A percentile compares a stretch with the other conserved stretches of the same genome.
These are phyloP conservation scores for Rhizodiscina lignyota DNA, from an alignment of 495 filamentous ascomycete species.

Conservation along the genomic window DNA sequence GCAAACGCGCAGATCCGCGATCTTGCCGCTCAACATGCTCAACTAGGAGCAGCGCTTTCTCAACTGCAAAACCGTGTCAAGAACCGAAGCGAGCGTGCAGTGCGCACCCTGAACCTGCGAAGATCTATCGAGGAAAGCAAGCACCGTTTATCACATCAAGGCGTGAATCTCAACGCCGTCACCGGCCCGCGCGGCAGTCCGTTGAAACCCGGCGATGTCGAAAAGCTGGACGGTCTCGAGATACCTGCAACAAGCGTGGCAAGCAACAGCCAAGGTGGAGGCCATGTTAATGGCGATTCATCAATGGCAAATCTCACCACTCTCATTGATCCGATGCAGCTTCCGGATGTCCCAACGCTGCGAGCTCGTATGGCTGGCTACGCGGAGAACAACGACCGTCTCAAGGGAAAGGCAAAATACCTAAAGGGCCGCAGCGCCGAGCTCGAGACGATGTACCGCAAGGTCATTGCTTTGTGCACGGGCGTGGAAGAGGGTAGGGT, in stretches of 20 bases:
- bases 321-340: too few species aligned
- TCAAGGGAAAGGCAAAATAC: constrained; percentile 27
- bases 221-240: too few species aligned
- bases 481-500: constrained; percentile 44
- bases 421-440: constrained; percentile 47
- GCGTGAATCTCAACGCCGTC: too few species aligned
- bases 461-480: constrained; percentile 53
- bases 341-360: constrained; percentile 18
- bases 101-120: constrained; percentile 43
- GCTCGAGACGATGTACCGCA: constrained; percentile 51
- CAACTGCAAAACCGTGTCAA: too few species aligned
- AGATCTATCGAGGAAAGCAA: constrained; percentile 36
- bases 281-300: too few species aligned
- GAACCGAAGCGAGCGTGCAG: constrained; percentile 57
- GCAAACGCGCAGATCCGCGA: constrained; percentile 64
- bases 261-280: too few species aligned
- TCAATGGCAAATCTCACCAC: too few species aligned
- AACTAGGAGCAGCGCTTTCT: constrained; percentile 56
- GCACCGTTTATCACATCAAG: too few species aligned
- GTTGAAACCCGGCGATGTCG: too few species aligned
- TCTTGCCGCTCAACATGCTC: constrained; percentile 56
- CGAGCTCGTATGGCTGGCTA: constrained; percentile 30
- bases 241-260: too few species aligned
- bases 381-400: constrained; percentile 23
- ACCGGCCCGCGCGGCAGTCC: too few species aligned